phyloP scores from a whole-genome alignment of 805 yeast species.

The Kuraishia capsulata region DNA sequence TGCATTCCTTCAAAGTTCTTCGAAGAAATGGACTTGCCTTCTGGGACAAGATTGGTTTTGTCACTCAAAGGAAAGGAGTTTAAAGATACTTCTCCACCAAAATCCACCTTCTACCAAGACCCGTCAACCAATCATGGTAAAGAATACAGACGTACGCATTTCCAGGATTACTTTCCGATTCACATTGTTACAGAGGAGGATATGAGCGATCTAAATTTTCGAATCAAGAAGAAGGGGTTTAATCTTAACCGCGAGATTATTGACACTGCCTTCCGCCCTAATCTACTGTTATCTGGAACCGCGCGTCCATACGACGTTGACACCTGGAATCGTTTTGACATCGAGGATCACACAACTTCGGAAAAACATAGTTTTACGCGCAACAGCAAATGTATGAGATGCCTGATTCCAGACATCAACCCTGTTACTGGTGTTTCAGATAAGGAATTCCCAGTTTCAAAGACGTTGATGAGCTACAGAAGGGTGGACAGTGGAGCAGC shows the following conservation, averaged over 20 bases:
- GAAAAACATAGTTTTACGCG: constrained; percentile 11
- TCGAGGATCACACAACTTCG: constrained; percentile 5
- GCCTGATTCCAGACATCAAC: constrained; percentile 18
- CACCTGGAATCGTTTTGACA: constrained; percentile 14
- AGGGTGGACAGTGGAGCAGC: constrained; percentile 19
- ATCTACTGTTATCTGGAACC: constrained; percentile 9
- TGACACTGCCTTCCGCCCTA: constrained; percentile 17
- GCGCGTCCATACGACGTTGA: constrained; percentile 15
- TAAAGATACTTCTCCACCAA: constrained; percentile 13
- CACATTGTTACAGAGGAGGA: constrained; percentile 15
- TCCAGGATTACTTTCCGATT: constrained; percentile 22
- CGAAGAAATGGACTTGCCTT: constrained; percentile 10
- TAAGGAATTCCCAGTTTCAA: constrained; percentile 12
- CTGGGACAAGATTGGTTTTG: constrained; percentile 13
- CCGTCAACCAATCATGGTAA: constrained; percentile 3
- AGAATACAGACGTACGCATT: constrained; percentile 12
- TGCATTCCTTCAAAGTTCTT: constrained; percentile 11
- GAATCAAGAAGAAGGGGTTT: constrained; percentile 5
- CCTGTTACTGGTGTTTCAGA: constrained; percentile 12
- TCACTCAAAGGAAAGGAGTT: constrained; percentile 17
- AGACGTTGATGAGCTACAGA: constrained; percentile 15
- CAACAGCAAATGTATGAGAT: constrained; percentile 17
- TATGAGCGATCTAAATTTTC: constrained; percentile 8
- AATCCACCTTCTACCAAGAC: constrained; percentile 1
- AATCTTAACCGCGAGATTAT: constrained; percentile 5